Evolutionary conservation across 306 rosid species (phyloP).

Genomic region (Hippophae gyantsensis): DNA sequence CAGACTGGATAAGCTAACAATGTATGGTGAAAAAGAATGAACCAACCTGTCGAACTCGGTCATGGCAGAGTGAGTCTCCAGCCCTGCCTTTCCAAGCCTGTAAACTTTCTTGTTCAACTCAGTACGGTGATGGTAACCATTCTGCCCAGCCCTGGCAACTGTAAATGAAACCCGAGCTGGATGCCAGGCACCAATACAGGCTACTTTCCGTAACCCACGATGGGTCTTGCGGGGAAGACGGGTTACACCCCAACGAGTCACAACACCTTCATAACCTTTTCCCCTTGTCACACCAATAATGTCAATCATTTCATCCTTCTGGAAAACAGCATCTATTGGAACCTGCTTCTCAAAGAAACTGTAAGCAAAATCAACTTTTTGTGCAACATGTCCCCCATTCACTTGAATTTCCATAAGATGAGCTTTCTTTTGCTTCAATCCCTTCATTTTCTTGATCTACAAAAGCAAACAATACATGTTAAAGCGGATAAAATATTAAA

Average conservation of each 20-base stretch:
- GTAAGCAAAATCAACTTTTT: slow-evolving; percentile 35
- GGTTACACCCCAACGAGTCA: slow-evolving; percentile 81
- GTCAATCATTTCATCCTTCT: slow-evolving; percentile 85
- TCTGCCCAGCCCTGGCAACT: slow-evolving; percentile 85
- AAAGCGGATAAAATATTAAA: not conserved
- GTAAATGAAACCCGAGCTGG: slow-evolving; percentile 87
- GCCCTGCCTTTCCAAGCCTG: slow-evolving; percentile 33
- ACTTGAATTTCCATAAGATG: slow-evolving; percentile 48
- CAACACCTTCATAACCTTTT: slow-evolving; percentile 82
- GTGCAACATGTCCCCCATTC: slow-evolving; percentile 31
- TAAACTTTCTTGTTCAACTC: slow-evolving; percentile 52
- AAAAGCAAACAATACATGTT: not conserved
- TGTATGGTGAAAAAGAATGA: not conserved
- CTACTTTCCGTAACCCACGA: slow-evolving; percentile 73
- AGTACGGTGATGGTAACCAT: slow-evolving; percentile 73
- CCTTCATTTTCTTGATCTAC: slow-evolving; percentile 37
- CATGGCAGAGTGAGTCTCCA: slow-evolving; percentile 28
- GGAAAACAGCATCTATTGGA: slow-evolving; percentile 75
- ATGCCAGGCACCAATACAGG: slow-evolving; percentile 92
- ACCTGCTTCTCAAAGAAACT: slow-evolving; percentile 37
- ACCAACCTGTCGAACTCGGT: slow-evolving; percentile 37
- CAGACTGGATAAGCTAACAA: not conserved
- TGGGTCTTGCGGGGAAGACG: slow-evolving; percentile 88
- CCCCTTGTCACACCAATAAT: slow-evolving; percentile 77
- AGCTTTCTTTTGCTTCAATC: slow-evolving; percentile 44